Conservation (phyloP, 176 grass and related monocot genomes). For the Aegilops speltoides region DNA sequence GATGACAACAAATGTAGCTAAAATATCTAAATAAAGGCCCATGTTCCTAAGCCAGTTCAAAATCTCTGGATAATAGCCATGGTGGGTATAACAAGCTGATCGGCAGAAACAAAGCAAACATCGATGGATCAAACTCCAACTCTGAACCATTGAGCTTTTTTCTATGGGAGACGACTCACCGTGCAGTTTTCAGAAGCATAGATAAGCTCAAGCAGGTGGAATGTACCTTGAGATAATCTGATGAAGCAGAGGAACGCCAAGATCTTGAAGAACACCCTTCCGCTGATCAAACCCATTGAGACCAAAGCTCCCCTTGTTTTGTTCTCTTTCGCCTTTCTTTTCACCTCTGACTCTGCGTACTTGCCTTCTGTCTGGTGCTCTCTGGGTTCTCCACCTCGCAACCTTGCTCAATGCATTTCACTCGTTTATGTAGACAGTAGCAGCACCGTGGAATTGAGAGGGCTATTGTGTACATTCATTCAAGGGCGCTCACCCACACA, state of each 20-base stretch:
- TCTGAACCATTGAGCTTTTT: background rate
- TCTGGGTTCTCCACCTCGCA: slow-evolving; percentile 9
- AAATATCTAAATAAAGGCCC: background rate
- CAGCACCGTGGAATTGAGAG: background rate
- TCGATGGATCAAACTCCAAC: background rate
- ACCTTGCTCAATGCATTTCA: slow-evolving; percentile 20
- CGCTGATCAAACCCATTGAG: slow-evolving; percentile 51
- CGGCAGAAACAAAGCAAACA: background rate
- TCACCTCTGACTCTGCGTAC: slow-evolving; percentile 25
- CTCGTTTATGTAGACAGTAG: slow-evolving; percentile 39
- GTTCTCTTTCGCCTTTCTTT: slow-evolving; percentile 8
- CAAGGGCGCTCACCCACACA: slow-evolving; percentile 38
- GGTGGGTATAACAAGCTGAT: background rate
- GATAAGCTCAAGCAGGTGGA: background rate
- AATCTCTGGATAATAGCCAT: slow-evolving; percentile 16
- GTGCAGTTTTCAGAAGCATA: slow-evolving; percentile 12
- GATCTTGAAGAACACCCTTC: slow-evolving; percentile 38
- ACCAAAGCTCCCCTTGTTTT: background rate
- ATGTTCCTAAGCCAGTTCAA: background rate
- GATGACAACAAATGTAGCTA: background rate
- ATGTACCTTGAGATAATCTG: slow-evolving; percentile 55
- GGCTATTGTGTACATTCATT: slow-evolving; percentile 18
- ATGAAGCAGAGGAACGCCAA: slow-evolving; percentile 49
- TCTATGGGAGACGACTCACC: background rate
- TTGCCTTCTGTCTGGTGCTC: slow-evolving; percentile 27